Evolutionary conservation across 805 yeast genomes (phyloP).

Genomic region (Debaryomyces hansenii): DNA sequence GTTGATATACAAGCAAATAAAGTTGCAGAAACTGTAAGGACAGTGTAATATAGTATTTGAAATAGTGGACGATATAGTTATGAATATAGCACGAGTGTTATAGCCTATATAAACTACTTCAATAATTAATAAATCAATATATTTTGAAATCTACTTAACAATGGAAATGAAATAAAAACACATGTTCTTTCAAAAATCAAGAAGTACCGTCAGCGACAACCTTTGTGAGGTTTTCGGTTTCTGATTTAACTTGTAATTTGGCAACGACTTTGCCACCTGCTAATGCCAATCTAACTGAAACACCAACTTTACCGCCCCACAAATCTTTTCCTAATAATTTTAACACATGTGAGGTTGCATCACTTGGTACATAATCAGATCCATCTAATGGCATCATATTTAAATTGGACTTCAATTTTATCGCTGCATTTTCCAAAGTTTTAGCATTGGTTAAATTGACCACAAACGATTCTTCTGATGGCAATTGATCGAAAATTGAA

Average conservation of each 20-base stretch:
- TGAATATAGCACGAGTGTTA: too few species aligned
- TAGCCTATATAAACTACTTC: not conserved
- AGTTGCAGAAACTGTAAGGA: conserved; percentile 3
- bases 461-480: conserved; percentile 60
- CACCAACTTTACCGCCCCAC: conserved; percentile 57
- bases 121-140: not conserved
- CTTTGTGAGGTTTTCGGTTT: conserved; percentile 50
- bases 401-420: conserved; percentile 51
- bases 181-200: conserved; percentile 1
- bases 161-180: conserved; percentile 1
- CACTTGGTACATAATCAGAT: conserved; percentile 61
- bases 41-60: not conserved
- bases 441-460: conserved; percentile 55
- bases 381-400: conserved; percentile 66
- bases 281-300: conserved; percentile 47
- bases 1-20: conserved; percentile 30
- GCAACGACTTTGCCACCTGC: conserved; percentile 61
- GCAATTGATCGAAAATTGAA: conserved; percentile 69
- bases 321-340: conserved; percentile 81
- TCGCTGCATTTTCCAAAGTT: conserved; percentile 43
- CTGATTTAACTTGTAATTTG: conserved; percentile 50
- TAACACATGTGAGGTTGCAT: conserved; percentile 64
- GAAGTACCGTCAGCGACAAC: conserved; percentile 48
- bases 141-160: not conserved
- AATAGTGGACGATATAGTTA: too few species aligned